phyloP scores from a whole-genome alignment of 2,329 filamentous ascomycete species.

The Lasiodiplodia sp. region DNA sequence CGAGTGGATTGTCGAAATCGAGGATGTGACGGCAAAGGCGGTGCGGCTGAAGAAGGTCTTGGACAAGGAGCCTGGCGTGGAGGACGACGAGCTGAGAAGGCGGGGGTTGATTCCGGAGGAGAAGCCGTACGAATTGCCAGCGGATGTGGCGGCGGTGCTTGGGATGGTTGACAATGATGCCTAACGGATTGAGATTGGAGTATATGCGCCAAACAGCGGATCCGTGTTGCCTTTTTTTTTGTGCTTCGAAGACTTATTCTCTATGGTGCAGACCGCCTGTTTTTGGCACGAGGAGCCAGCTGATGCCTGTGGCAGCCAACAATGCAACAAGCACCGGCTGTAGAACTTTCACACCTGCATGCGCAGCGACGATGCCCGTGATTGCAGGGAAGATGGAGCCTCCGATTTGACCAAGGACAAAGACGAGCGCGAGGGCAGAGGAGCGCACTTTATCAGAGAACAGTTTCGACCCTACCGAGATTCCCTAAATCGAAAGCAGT shows the following conservation, averaged over 20 bases:
- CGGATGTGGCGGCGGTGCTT: not conserved
- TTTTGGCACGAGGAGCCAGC: constrained; percentile 17
- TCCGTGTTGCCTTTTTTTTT: not conserved
- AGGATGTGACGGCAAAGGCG: constrained; percentile 65
- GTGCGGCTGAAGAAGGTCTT: constrained; percentile 56
- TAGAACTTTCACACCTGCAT: constrained; percentile 2
- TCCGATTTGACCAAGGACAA: constrained; percentile 64
- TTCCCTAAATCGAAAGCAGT: constrained; percentile 48
- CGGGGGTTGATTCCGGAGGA: constrained; percentile 56
- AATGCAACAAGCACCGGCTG: constrained; percentile 8
- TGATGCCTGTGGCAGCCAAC: not conserved
- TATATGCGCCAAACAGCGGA: not conserved
- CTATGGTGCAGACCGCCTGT: not conserved
- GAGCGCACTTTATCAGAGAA: constrained; percentile 58
- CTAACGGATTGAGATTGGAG: not conserved
- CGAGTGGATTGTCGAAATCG: constrained; percentile 62
- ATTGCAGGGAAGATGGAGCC: constrained; percentile 64
- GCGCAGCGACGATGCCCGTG: constrained; percentile 59
- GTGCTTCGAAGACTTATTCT: not conserved
- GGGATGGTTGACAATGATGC: not conserved
- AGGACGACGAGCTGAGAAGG: constrained; percentile 46
- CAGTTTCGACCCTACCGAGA: constrained; percentile 61
- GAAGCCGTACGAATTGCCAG: constrained; percentile 45
- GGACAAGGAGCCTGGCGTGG: constrained; percentile 49
- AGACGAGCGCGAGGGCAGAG: constrained; percentile 62